Percentiles rank a stretch among this genome's conserved stretches.
Evolutionary conservation across 1,139 yeast species (phyloP).

Genomic region (Saccharomycopsis phalli): DNA sequence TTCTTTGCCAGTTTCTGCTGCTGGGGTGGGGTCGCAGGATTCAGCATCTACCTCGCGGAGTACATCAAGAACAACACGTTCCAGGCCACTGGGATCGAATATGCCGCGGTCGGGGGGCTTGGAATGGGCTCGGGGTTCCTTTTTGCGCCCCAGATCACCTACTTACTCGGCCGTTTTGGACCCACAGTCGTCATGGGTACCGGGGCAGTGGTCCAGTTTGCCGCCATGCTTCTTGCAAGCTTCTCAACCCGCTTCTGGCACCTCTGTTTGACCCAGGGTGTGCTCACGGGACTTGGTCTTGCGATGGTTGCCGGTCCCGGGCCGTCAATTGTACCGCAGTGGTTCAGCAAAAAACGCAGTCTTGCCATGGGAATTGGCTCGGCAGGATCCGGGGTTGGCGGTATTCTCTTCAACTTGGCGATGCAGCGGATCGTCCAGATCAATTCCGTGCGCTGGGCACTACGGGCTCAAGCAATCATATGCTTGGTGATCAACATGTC

Average conservation of each 20-base stretch:
- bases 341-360: slow-evolving; percentile 45
- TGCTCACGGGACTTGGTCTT: slow-evolving; percentile 50
- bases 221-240: slow-evolving; percentile 52
- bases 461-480: slow-evolving; percentile 45
- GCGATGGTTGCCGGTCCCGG: slow-evolving; percentile 50
- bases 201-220: slow-evolving; percentile 41
- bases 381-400: slow-evolving; percentile 50
- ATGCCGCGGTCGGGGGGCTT: slow-evolving; percentile 58
- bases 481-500: slow-evolving; percentile 29
- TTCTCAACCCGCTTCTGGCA: slow-evolving; percentile 50
- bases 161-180: slow-evolving; percentile 25
- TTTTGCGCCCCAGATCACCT: slow-evolving; percentile 39
- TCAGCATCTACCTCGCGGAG: slow-evolving; percentile 52
- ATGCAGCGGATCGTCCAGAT: slow-evolving; percentile 29
- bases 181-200: slow-evolving; percentile 26
- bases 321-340: slow-evolving; percentile 41
- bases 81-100: slow-evolving; percentile 46
- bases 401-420: slow-evolving; percentile 32
- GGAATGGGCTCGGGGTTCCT: slow-evolving; percentile 48
- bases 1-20: slow-evolving; percentile 44
- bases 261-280: slow-evolving; percentile 54
- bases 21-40: slow-evolving; percentile 63
- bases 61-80: slow-evolving; percentile 39
- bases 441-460: slow-evolving; percentile 57
- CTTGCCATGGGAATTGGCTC: slow-evolving; percentile 44